Evolutionary conservation across 805 yeast species (phyloP), one percentile per base, ranked within the genome.

Genomic region (Tanozyma kutaoensis): DNA sequence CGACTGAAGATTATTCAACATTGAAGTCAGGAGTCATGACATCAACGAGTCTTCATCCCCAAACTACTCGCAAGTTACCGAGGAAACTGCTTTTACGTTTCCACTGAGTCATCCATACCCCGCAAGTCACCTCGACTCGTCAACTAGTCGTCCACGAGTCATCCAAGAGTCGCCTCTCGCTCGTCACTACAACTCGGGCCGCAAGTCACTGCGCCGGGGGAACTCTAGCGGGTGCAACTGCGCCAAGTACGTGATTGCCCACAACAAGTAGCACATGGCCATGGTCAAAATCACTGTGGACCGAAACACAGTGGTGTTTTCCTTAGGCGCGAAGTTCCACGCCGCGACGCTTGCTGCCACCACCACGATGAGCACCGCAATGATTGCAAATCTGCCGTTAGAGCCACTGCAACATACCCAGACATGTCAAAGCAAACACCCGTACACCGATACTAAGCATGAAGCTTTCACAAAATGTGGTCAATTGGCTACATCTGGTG

Each of bases 181-280:
- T n/a, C n/a, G n/a, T n/a, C n/a, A n/a, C 20, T 17, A 17, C 9
- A 17, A 10, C 50, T 85, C 95, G 8, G 93, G 93, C 57, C 95
- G 75, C 49, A 85, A 56, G 45, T 86, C 95, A 2, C 93, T 72
- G 43, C 96, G 72, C 50, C 78, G 79, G 23, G 96, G 96, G 23
- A 72, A 84, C 32, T 82, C 93, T 44, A 86, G 62, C 5, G 96
- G 96, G 53, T 86, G 95, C 32, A 86, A 60, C 50, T 86, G 96
- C 31, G 73, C 66, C 38, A 85, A 61, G 47, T 84, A 85, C 6
- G 96, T 85, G 43, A 85, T 75, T 18, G 95, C 96, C 93, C 93
- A 80, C 86, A 80, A 76, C 45, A 80, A 59, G 50, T 66, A 80
- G 58, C 80, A 75, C 86, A 80, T 75, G 14, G 82, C 66, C 39